Base-by-base conservation (phyloP, 2,329 filamentous ascomycete genomes). In the Trichophyton benhamiae region DNA sequence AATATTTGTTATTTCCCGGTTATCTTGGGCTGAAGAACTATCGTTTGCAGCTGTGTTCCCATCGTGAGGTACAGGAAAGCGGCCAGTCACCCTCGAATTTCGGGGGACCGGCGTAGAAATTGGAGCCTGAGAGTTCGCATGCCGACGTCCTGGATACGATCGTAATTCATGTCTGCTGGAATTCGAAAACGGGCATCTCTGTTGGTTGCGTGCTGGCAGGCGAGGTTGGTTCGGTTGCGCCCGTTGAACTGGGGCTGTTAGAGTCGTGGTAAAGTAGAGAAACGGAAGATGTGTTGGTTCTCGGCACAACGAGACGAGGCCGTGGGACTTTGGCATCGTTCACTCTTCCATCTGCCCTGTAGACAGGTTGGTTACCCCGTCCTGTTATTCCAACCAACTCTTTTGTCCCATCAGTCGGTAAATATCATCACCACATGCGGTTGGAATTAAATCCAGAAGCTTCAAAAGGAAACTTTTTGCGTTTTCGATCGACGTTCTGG, bases 191-290 rank as follows among this genome's bases (percentile, higher is more conserved):
- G 64, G 41, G 8, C 60, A 65, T 52, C 57, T 65, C n/a, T 22
- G 9, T 2, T n/a, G 25, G 11, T 52, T 25, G 58, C 44, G 13
- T 27, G 46, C 46, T 22, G 20, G 48, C 48, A 30, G 41, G 59
- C 53, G 52, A 60, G 53, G 62, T 13, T 15, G 38, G 46, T 61
- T 57, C 44, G 58, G 60, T 9, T 42, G 63, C 52, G 63, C 41
- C 38, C 44, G 27, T 11, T 58, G 63, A 53, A 61, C 53, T 30
- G 67, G 61, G 13, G 63, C 60, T 3, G 64, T 63, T 36, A 87
- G 79, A 0, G 87, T 89, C 63, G 80, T 77, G 3, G 87, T 90
- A 65, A 88, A 85, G 69, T 89, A 90, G 5, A 91, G 78, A 62
- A 90, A 90, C 0, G 86, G 84, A 3, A 58, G 55, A 44, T 58